These are phyloP conservation scores for Tremellales sp. DNA, from an alignment of 1,284 basidiomycete genomes.

Conservation along the genomic window DNA sequence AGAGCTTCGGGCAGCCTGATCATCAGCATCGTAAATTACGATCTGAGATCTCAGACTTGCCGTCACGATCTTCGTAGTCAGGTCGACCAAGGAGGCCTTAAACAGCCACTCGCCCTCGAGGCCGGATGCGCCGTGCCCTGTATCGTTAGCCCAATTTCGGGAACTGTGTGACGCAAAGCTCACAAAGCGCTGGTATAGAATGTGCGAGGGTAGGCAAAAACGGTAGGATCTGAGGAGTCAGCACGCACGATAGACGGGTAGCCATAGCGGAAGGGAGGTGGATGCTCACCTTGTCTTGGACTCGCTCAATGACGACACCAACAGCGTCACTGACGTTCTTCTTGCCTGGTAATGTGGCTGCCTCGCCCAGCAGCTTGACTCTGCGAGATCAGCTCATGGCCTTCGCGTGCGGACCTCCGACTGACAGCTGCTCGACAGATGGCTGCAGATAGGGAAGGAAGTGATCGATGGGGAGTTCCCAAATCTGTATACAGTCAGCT, in stretches of 20 bases:
- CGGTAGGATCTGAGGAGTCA: slow-evolving; percentile 61
- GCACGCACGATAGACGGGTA: too few relatives aligned
- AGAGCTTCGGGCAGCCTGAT: slow-evolving; percentile 33
- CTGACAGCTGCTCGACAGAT: slow-evolving; percentile 41
- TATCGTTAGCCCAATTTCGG: not conserved
- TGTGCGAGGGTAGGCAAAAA: slow-evolving; percentile 62
- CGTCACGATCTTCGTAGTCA: slow-evolving; percentile 67
- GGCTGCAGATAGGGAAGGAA: slow-evolving; percentile 44
- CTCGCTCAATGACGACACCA: slow-evolving; percentile 67
- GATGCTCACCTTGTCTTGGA: slow-evolving; percentile 59
- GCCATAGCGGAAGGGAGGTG: not conserved
- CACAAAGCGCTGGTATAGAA: slow-evolving; percentile 72
- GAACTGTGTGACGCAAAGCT: slow-evolving; percentile 32
- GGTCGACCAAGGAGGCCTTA: slow-evolving; percentile 67
- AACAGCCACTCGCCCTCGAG: slow-evolving; percentile 71
- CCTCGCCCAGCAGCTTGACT: slow-evolving; percentile 62
- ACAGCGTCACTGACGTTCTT: slow-evolving; percentile 65
- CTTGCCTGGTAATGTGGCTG: slow-evolving; percentile 73
- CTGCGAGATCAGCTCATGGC: slow-evolving; percentile 9
- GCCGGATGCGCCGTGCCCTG: slow-evolving; percentile 40
- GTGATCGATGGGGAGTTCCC: slow-evolving; percentile 24
- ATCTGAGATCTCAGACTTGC: slow-evolving; percentile 51
- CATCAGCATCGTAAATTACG: not conserved
- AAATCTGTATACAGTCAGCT: not conserved
- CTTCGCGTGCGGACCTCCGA: not conserved